These are phyloP conservation scores for Uronychia binucleata DNA, from an alignment of 73 alveolate species.

Conservation along the genomic window DNA sequence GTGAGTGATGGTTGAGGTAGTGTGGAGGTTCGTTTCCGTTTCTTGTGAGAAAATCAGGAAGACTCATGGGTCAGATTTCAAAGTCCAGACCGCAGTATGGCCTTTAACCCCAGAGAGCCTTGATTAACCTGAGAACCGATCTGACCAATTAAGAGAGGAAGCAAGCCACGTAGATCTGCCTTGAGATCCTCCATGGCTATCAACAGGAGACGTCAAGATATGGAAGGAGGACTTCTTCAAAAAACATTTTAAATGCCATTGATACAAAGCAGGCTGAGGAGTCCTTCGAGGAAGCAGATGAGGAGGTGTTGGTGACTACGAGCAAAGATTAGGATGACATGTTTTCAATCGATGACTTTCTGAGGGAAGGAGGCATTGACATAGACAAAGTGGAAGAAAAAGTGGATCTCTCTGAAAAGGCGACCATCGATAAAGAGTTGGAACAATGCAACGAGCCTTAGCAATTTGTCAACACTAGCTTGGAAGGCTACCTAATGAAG, in stretches of 20 bases:
- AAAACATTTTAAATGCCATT: conserved; percentile 43
- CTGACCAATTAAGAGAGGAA: conserved; percentile 40
- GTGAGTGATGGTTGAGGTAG: conserved; percentile 65
- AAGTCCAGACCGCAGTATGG: conserved; percentile 44
- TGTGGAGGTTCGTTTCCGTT: conserved; percentile 52
- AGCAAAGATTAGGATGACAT: conserved; percentile 39
- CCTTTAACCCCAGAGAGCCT: conserved; percentile 27
- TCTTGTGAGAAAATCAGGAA: conserved; percentile 67
- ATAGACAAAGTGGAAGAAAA: conserved; percentile 36
- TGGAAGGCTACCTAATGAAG: conserved; percentile 57
- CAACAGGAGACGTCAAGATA: conserved; percentile 4
- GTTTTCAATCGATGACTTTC: conserved; percentile 53
- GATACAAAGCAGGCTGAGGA: conserved; percentile 52
- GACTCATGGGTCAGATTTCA: conserved; percentile 71
- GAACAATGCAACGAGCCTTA: not conserved
- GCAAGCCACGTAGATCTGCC: conserved; percentile 25
- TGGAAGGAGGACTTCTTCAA: conserved; percentile 18
- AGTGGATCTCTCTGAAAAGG: not conserved
- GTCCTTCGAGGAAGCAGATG: not conserved
- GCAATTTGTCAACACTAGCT: conserved; percentile 36
- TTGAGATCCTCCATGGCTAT: conserved; percentile 35
- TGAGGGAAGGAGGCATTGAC: conserved; percentile 62
- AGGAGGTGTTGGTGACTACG: not conserved
- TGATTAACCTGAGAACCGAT: conserved; percentile 59
- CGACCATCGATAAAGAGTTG: no score